Base-by-base conservation (phyloP, 805 yeast genomes). In the Wickerhamiella brachini region DNA sequence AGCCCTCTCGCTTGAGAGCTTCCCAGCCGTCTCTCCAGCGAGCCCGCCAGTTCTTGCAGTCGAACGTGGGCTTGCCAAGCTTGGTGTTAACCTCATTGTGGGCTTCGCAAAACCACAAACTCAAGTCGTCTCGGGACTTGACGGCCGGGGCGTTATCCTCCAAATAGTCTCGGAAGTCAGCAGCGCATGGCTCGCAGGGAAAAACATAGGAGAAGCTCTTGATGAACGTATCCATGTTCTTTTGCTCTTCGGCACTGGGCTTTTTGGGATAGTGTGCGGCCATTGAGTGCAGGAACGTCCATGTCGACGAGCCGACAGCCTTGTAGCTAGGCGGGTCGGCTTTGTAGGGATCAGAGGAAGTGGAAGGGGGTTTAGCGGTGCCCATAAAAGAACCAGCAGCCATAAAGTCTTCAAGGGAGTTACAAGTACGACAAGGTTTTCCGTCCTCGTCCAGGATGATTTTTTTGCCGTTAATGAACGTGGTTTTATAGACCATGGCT, bases 11-110 rank as follows among this genome's bases (percentile, higher is more conserved):
- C 34, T 49, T 42, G 45, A 50, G 55, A 57, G 76, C 79, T 38
- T 83, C 83, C 96, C 95, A 88, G 0, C 97, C 97, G 59, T 86
- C 95, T 57, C 76, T 80, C 98, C 98, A 90, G 62, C 98, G 79
- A 60, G 84, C 79, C 63, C 81, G 81, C 98, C 98, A 93, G 56
- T 85, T 73, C 52, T 80, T 72, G 61, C 97, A 90, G 63, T 90
- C 88, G 63, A 93, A 93, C 51, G 70, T 71, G 6, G 85, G 86
- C 67, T 93, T 93, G 1, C 95, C 95, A 24, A 90, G 64, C 65
- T 88, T 89, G 18, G 65, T 71, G 65, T 93, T 93, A n/a, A 93
- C 97, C 38, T 77, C 85, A 62, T 93, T 93, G 68, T 93, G 98
- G 2, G 97, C 97, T 54, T 80, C 84, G 68, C 97, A 93, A 51